Evolutionary conservation across 2,329 filamentous ascomycete genomes (phyloP).

Genomic region (Paracorniculantispora psalliotae): DNA sequence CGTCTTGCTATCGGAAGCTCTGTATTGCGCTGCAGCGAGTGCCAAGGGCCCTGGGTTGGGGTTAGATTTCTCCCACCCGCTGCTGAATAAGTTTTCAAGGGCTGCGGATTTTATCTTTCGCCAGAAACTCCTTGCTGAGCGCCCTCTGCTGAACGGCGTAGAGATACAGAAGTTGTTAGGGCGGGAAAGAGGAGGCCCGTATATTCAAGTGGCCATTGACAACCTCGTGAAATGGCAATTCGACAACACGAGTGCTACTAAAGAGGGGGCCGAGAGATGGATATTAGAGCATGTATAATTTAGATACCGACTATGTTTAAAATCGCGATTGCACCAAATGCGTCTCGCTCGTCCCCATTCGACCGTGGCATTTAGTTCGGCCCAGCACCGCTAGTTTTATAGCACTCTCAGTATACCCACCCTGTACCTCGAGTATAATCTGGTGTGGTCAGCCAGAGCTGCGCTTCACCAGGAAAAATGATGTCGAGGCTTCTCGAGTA

Average conservation of each 20-base stretch:
- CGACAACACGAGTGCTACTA: slow-evolving; percentile 11
- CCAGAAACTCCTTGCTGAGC: slow-evolving; percentile 7
- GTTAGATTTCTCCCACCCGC: no score
- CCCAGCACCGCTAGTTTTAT: no score
- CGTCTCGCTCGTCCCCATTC: no score
- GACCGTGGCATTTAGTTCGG: no score
- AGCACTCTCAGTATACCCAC: no score
- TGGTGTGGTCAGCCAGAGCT: no score
- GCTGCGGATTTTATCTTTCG: slow-evolving; percentile 14
- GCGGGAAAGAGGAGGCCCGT: slow-evolving; percentile 12
- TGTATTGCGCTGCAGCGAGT: not conserved
- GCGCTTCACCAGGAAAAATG: no score
- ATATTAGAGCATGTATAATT: slow-evolving; percentile 5
- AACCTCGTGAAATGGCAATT: slow-evolving; percentile 17
- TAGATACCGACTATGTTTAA: no score
- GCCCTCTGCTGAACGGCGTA: slow-evolving; percentile 15
- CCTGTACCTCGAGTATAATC: no score
- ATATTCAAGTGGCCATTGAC: slow-evolving; percentile 12
- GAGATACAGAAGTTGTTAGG: slow-evolving; percentile 16
- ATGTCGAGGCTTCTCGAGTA: no score
- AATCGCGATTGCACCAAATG: no score
- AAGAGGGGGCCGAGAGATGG: slow-evolving; percentile 16
- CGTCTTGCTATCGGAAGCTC: slow-evolving; percentile 11
- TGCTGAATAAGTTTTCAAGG: not conserved
- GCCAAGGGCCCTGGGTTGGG: no score